Conservation (phyloP, 805 yeast genomes). For the Candida endomychidarum region DNA sequence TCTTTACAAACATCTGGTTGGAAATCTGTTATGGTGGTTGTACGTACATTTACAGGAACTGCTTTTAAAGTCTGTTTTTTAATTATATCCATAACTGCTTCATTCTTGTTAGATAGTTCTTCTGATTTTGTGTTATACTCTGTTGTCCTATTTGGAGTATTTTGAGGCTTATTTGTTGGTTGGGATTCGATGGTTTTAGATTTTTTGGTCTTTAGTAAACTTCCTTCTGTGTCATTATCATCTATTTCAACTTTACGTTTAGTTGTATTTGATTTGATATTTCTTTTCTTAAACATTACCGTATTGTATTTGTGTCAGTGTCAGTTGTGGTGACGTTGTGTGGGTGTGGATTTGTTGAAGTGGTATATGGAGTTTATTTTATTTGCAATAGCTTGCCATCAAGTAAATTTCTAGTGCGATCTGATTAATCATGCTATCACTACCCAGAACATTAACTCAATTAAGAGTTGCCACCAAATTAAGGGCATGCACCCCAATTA, state of each 20-base stretch:
- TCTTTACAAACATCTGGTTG: slow-evolving; percentile 96
- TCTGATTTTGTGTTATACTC: slow-evolving; percentile 1
- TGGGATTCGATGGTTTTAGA: background rate
- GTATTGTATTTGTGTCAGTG: background rate
- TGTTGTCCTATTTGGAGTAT: slow-evolving; percentile 6
- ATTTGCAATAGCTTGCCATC: too few species aligned
- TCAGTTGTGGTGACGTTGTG: background rate
- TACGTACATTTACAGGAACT: slow-evolving; percentile 45
- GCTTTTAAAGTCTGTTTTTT: slow-evolving; percentile 22
- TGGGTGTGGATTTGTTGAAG: too few species aligned
- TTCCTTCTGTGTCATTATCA: slow-evolving; percentile 2
- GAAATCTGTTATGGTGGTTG: slow-evolving; percentile 75
- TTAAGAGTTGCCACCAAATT: background rate
- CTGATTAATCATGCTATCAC: too few species aligned
- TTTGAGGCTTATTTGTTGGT: background rate
- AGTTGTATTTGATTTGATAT: slow-evolving; percentile 15
- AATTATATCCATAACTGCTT: slow-evolving; percentile 8
- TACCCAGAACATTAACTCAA: background rate
- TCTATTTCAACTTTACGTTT: slow-evolving; percentile 11
- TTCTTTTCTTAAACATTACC: slow-evolving; percentile 28
- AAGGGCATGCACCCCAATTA: background rate
- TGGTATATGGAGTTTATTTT: too few species aligned
- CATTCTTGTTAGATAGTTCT: slow-evolving; percentile 9
- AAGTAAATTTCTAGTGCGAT: too few species aligned
- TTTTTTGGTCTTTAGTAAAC: slow-evolving; percentile 5